Evolutionary conservation across 371 early-diverging fungal genomes (phyloP), one percentile per base, ranked within the genome.

Genomic region (Synchytrium microbalum): DNA sequence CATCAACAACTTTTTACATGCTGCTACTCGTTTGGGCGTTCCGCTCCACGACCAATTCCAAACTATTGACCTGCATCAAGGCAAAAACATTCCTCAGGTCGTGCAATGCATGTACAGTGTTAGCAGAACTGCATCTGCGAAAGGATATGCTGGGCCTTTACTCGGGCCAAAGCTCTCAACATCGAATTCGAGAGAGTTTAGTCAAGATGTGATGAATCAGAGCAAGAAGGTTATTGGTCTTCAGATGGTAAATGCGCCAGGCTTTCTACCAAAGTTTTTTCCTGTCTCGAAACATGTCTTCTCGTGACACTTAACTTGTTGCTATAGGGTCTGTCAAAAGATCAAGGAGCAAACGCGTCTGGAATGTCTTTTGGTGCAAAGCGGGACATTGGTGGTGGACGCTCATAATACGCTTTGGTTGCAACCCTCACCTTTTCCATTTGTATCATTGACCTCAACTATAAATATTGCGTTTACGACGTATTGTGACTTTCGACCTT

Each of bases 51-150:
- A 95, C 63, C 77, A 87, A 19, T 95, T 95, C 74, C 91, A 91
- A 75, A 93, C 96, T 1, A 82, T 92, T 30, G 96, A 95, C 70
- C 75, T 95, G 57, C 92, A 83, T 68, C 93, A 95, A 67, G 82
- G 82, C 71, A 93, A 92, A 75, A 91, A 93, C 75, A 79, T 85
- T 67, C 80, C 79, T 23, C 91, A 90, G 72, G 88, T 88, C 38
- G 64, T 38, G 5, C 10, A 38, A 5, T 38, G 46, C 46, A 38
- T 38, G 46, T 38, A 10, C 64, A 59, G 69, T 65, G 53, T 68
- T 62, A 60, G 53, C 60, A 19, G 30, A 19, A 5, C 5, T 38
- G 46, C 46, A 5, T 10, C 46, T 38, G 5, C 46, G 31, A 25
- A 8, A 29, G 29, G n/a, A n/a, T n/a, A n/a, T n/a, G n/a, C 31